Evolutionary conservation across 306 rosid species (phyloP), one percentile per base, ranked within the genome.

Genomic region (Lathyrus aphaca): DNA sequence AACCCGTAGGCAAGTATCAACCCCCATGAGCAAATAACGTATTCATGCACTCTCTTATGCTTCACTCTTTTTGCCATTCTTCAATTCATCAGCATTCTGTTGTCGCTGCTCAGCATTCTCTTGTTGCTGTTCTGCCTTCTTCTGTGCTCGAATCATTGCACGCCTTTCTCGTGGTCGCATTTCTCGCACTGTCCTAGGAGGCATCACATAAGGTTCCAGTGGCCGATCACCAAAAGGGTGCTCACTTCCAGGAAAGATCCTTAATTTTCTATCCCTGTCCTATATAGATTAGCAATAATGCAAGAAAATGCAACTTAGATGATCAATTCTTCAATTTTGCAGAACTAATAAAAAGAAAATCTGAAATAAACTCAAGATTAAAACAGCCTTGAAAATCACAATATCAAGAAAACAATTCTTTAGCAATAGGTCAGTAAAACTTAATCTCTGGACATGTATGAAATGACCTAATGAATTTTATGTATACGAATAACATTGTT

Each of bases 231-330:
- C 82, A 51, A 90, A 90, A 14, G 98, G 96, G 61, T 90, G 97
- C 82, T 94, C 98, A 44, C 79, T 58, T 0, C 83, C 88, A 30
- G 90, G 48, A 72, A 94, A 94, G 69, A 90, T 94, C 83, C 97
- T 88, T 77, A 90, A 79, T 74, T 94, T 94, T 50, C 91, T 75
- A 81, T 94, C 96, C 83, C 98, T 88, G 76, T 90, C 98, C 98
- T 93, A 83, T 82, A 85, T 64, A 64, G 81, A 78, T 63, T 17
- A 57, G 42, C 54, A 63, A 57, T 21, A 37, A 15, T 27, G 79
- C 56, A 57, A 66, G 75, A 37, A 44, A 54, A 80, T 53, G 53
- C 66, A 68, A 54, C 42, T 71, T 23, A 32, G 25, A 78, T 44
- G 6, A 10, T 13, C 38, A 59, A 39, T 62, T 18, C 17, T 40